A percentile compares a stretch with the other conserved stretches of the same genome.
These are phyloP conservation scores for Wickerhamomyces alni DNA, from an alignment of 805 yeast genomes.

Conservation along the genomic window DNA sequence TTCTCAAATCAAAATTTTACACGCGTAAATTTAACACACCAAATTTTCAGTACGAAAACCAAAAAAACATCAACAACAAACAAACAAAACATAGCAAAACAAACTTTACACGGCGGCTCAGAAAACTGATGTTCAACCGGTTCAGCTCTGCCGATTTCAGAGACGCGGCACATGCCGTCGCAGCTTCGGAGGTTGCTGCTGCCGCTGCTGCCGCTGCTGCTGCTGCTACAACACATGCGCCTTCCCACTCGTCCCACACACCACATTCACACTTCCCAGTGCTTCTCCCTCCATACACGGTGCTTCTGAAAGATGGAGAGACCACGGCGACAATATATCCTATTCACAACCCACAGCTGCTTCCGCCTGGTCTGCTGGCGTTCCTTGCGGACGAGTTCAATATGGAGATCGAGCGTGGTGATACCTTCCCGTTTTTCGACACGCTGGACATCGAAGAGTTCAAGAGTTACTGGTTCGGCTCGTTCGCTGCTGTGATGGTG, in stretches of 20 bases:
- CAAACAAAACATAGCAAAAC: background rate
- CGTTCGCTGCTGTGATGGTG: conserved; percentile 70
- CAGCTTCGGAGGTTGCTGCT: background rate
- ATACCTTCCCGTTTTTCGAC: conserved; percentile 81
- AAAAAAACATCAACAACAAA: background rate
- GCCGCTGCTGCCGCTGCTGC: background rate
- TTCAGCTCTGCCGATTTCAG: background rate
- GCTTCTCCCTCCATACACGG: conserved; percentile 56
- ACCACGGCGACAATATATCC: conserved; percentile 94
- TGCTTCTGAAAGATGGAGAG: conserved; percentile 78
- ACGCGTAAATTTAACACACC: too few species aligned
- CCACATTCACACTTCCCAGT: conserved; percentile 19
- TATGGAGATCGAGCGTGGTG: conserved; percentile 86
- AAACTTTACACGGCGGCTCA: too few species aligned
- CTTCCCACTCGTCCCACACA: background rate
- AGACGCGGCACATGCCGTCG: background rate
- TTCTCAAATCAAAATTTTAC: too few species aligned
- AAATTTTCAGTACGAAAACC: background rate
- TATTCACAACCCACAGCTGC: conserved; percentile 52
- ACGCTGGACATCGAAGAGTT: conserved; percentile 71
- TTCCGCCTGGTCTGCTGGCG: conserved; percentile 74
- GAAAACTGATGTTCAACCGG: background rate
- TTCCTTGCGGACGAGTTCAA: conserved; percentile 90
- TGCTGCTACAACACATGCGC: background rate
- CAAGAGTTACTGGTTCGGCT: conserved; percentile 81